Base-by-base conservation (phyloP, 306 rosid species). In the Castanea mollissima region DNA sequence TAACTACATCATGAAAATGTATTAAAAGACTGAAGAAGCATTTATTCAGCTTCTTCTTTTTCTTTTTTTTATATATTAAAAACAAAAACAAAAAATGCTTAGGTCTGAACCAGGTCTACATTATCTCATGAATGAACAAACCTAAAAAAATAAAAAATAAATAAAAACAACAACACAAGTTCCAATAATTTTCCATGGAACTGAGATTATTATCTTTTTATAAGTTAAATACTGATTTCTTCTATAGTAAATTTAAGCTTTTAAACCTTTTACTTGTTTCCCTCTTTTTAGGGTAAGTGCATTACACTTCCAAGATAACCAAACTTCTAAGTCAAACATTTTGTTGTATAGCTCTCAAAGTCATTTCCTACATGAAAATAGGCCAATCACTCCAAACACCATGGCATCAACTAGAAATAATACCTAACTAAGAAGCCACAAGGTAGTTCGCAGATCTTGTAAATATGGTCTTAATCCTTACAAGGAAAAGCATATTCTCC, bases 321-420 rank as follows among this genome's bases (percentile, higher is more conserved):
- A 63, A 63, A 14, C 69, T 29, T 62, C 31, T n/a, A 41, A 21
- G 29, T 74, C 23, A 54, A 68, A 57, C 20, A 75, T 49, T 60
- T 69, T n/a, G 79, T 55, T 55, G 25, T 25, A 80, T 55, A 23
- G 23, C 25, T n/a, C 79, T 46, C 62, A 60, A 62, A 65, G 56
- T 79, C 76, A 64, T 54, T 70, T 21, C 46, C 60, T 32, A 57
- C n/a, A 55, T 3, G 10, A 58, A 60, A 38, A 59, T 68, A 72
- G 46, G 57, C 41, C 38, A 34, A 44, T 32, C 60, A 74, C 35
- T 34, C 46, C 56, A 49, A 63, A 67, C 5, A 27, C 62, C 57
- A 77, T 10, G 46, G 60, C 18, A 55, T 16, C 70, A 41, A 71
- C 75, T 73, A 68, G 74, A 76, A 79, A 29, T 44, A 44, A 11